Conservation (phyloP, 2,329 filamentous ascomycete species). For the Botrytis pseudocinerea region DNA sequence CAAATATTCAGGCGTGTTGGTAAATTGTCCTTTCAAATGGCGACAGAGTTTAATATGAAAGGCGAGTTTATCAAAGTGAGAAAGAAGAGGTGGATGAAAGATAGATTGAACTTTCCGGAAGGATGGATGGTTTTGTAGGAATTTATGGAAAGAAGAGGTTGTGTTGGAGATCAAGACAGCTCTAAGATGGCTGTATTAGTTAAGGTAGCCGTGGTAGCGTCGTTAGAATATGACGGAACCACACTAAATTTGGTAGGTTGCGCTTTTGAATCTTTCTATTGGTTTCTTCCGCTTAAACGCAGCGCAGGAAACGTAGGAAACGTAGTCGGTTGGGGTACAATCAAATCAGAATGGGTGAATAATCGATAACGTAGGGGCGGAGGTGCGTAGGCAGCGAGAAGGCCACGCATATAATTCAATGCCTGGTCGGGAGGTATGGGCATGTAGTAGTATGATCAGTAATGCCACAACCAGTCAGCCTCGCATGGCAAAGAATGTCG, state of each 20-base stretch:
- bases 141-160: slow-evolving; percentile 11
- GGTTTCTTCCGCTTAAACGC: slow-evolving; percentile 21
- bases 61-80: neutral
- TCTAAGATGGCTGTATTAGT: slow-evolving; percentile 1
- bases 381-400: slow-evolving; percentile 14
- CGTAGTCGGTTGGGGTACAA: neutral
- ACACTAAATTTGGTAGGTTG: slow-evolving; percentile 13
- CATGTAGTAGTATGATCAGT: neutral
- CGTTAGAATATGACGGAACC: slow-evolving; percentile 23
- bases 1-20: neutral
- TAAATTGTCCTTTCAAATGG: neutral
- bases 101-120: neutral
- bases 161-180: slow-evolving; percentile 23
- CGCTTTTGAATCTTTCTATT: slow-evolving; percentile 17
- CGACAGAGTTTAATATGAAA: neutral
- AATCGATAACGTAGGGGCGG: neutral
- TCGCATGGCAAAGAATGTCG: slow-evolving; percentile 8
- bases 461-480: neutral
- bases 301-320: neutral
- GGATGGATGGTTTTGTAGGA: neutral
- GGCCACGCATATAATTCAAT: slow-evolving; percentile 16
- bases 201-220: slow-evolving; percentile 16
- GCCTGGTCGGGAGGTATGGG: neutral
- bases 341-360: neutral
- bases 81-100: slow-evolving; percentile 5